Conservation (phyloP, 805 yeast species). For the Wickerhamomyces xylosicus region DNA sequence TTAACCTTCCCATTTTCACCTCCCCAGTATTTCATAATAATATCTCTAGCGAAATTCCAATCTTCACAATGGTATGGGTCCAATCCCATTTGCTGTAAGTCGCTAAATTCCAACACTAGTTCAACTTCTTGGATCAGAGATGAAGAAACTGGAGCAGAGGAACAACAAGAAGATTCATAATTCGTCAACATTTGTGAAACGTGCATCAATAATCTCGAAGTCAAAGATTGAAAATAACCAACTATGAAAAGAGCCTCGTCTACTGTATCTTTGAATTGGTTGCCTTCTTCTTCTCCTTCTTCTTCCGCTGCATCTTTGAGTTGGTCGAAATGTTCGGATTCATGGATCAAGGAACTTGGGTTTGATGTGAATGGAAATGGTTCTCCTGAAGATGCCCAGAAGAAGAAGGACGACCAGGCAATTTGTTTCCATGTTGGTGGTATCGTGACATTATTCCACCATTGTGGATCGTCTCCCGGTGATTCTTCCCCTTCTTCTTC, state of each 20-base stretch:
- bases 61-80: too few species aligned
- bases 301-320: slow-evolving; percentile 31
- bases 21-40: too few species aligned
- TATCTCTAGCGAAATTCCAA: too few species aligned
- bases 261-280: slow-evolving; percentile 12
- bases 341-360: too few species aligned
- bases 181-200: slow-evolving; percentile 28
- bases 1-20: too few species aligned
- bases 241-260: slow-evolving; percentile 23
- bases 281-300: slow-evolving; percentile 16
- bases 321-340: too few species aligned
- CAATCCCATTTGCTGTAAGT: too few species aligned
- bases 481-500: too few species aligned
- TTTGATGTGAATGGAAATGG: too few species aligned
- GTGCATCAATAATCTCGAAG: slow-evolving; percentile 30
- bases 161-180: not conserved
- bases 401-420: slow-evolving; percentile 60
- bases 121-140: too few species aligned
- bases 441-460: slow-evolving; percentile 38
- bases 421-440: slow-evolving; percentile 46
- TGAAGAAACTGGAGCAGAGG: too few species aligned
- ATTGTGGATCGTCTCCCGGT: slow-evolving; percentile 19
- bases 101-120: too few species aligned
- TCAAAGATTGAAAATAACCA: slow-evolving; percentile 43
- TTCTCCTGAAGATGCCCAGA: slow-evolving; percentile 89